These are phyloP conservation scores for Inosperma sp. DNA, from an alignment of 768 basidiomycete species.

Conservation along the genomic window DNA sequence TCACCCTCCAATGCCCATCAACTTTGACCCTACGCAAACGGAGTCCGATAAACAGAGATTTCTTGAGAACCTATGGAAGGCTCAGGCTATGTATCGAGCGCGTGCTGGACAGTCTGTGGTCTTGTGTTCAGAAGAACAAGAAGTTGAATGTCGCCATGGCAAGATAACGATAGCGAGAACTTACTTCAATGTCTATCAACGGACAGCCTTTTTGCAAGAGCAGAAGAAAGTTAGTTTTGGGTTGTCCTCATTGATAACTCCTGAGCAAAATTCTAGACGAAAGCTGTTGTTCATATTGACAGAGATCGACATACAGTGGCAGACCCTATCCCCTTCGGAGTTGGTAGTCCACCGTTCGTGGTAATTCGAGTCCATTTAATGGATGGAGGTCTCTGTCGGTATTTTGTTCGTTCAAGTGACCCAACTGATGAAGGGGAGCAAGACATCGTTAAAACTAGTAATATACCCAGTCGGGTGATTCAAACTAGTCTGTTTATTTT, in stretches of 20 bases:
- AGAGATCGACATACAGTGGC: conserved; percentile 48
- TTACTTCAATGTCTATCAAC: conserved; percentile 88
- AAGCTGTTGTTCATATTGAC: conserved; percentile 87
- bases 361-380: conserved; percentile 79
- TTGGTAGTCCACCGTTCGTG: conserved; percentile 68
- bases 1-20: conserved; percentile 62
- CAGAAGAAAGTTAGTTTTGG: conserved; percentile 59
- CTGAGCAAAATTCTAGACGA: conserved; percentile 51
- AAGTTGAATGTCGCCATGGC: conserved; percentile 66
- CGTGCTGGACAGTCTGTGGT: conserved; percentile 70
- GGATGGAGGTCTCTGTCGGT: conserved; percentile 78
- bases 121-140: conserved; percentile 63
- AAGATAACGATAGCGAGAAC: conserved; percentile 65
- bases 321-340: conserved; percentile 73
- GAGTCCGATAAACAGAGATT: conserved; percentile 75
- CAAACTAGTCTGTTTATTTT: conserved; percentile 59
- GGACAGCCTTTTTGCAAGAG: conserved; percentile 74
- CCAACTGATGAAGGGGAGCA: conserved; percentile 71
- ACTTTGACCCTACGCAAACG: conserved; percentile 61
- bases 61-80: conserved; percentile 83
- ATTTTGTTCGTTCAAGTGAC: conserved; percentile 69
- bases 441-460: conserved; percentile 73
- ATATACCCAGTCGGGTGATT: conserved; percentile 70
- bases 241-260: conserved; percentile 4
- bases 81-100: conserved; percentile 77